Evolutionary conservation across 495 filamentous ascomycete species (phyloP), one percentile per base, ranked within the genome.

Genomic region (Xylaria intraflava): DNA sequence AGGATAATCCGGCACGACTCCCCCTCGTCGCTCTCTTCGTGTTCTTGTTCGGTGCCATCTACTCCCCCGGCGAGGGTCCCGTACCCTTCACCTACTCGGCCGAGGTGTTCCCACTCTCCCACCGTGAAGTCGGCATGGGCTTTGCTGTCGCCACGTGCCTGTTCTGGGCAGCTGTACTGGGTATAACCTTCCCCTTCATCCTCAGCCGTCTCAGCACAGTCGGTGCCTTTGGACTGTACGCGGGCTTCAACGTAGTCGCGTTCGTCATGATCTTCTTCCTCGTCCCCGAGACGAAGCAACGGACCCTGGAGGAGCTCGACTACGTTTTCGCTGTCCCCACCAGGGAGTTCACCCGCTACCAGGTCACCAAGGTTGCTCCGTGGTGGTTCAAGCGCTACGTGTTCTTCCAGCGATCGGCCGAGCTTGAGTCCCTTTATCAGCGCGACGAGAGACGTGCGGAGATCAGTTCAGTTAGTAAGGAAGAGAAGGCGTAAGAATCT

Each of bases 81-180:
- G 88, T 92, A 0, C 87, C 89, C 2, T 92, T 89, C 60, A 84
- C 85, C 6, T 90, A 91, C 68, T 83, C 79, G 12, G 87, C 87
- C 39, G 87, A 92, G 62, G 87, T 86, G 0, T 89, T 85, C 65
- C 87, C 87, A 0, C 73, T 89, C 0, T 84, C 78, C 2, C 84
- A 89, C 65, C 80, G 86, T 53, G 85, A 88, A 57, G 73, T 87
- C 11, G 86, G 86, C 47, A 90, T 90, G 86, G 78, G 76, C 1
- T 84, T 83, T 70, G 78, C 86, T 3, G 85, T 88, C 6, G 84
- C 85, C 2, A 86, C 79, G 2, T 83, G 80, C 47, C 74, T 85
- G 22, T 82, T 82, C 67, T 89, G 80, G 80, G 83, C 83, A 0
- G 71, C 80, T 6, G 76, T 85, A 2, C 69, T 90, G 8, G 72